These are phyloP conservation scores for Casuarina equisetifolia DNA, from an alignment of 306 rosid genomes.

Conservation along the genomic window DNA sequence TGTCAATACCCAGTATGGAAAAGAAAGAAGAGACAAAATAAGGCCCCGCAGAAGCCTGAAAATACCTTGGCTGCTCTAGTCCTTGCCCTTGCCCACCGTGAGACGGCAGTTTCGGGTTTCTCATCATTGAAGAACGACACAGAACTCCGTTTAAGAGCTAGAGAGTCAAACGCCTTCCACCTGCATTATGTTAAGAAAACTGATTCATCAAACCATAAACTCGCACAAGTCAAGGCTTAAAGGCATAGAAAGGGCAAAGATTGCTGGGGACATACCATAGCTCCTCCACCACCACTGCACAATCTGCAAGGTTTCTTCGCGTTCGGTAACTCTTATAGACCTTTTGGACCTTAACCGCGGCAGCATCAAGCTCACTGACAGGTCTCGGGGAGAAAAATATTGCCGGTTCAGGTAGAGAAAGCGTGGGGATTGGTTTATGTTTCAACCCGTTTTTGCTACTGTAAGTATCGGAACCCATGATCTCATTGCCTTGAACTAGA, in stretches of 20 bases:
- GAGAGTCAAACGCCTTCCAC: conserved; percentile 91
- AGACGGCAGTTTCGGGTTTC: conserved; percentile 75
- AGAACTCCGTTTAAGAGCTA: conserved; percentile 69
- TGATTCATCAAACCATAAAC: background rate
- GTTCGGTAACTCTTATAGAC: conserved; percentile 89
- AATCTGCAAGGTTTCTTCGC: conserved; percentile 88
- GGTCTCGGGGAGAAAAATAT: conserved; percentile 61
- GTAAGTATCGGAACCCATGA: conserved; percentile 21
- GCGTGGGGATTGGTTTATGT: conserved; percentile 48
- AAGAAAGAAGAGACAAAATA: background rate
- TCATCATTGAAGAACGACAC: conserved; percentile 67
- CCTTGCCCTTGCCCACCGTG: conserved; percentile 93
- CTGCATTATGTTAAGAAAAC: conserved; percentile 37
- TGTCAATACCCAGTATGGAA: conserved; percentile 4
- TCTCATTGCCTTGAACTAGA: conserved; percentile 32
- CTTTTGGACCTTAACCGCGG: conserved; percentile 79
- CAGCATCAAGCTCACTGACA: conserved; percentile 69
- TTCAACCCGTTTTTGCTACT: conserved; percentile 28
- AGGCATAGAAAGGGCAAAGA: background rate
- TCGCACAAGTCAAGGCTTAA: background rate
- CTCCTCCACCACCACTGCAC: conserved; percentile 89
- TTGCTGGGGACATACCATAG: conserved; percentile 59
- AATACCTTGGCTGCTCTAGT: conserved; percentile 89
- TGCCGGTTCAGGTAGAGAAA: conserved; percentile 54
- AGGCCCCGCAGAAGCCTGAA: background rate